phyloP scores from a whole-genome alignment of 345 rosid genomes.

The Euphorbia lathyris region DNA sequence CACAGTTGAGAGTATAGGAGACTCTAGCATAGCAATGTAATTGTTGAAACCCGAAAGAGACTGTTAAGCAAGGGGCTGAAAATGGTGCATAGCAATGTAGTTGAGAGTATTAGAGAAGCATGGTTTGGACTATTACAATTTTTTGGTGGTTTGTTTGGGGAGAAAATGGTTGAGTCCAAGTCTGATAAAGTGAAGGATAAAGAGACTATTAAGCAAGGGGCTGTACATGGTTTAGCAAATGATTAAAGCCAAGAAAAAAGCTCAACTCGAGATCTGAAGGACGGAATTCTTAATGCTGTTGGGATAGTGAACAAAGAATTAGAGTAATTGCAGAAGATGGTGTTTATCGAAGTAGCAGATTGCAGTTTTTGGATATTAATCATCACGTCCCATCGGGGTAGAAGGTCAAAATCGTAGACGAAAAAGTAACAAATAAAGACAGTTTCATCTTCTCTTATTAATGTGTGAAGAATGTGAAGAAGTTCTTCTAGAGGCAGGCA shows the following conservation, averaged over 20 bases:
- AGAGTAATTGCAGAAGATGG: conserved; percentile 20
- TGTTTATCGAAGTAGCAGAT: too few relatives aligned
- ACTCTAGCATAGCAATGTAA: conserved; percentile 17
- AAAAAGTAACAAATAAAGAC: too few relatives aligned
- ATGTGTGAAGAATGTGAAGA: too few relatives aligned
- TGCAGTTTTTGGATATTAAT: too few relatives aligned
- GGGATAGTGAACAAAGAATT: conserved; percentile 23
- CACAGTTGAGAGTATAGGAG: conserved; percentile 26
- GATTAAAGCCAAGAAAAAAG: conserved; percentile 31
- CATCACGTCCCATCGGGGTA: conserved; percentile 22
- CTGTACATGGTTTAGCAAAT: conserved; percentile 23
- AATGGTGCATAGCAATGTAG: too few relatives aligned
- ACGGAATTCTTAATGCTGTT: conserved; percentile 11
- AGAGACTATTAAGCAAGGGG: conserved; percentile 37
- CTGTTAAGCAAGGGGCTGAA: too few relatives aligned
- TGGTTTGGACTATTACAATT: conserved; percentile 30
- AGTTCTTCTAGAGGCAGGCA: too few relatives aligned
- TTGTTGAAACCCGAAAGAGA: conserved; percentile 38
- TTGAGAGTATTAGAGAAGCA: conserved; percentile 31
- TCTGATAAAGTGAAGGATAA: conserved; percentile 30
- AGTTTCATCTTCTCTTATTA: too few relatives aligned
- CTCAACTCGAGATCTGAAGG: conserved; percentile 18
- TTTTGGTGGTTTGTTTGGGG: conserved; percentile 39
- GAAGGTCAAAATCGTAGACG: conserved; percentile 43
- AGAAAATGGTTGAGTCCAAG: conserved; percentile 33